phyloP scores from a whole-genome alignment of 345 rosid species.

The Durio zibethinus region DNA sequence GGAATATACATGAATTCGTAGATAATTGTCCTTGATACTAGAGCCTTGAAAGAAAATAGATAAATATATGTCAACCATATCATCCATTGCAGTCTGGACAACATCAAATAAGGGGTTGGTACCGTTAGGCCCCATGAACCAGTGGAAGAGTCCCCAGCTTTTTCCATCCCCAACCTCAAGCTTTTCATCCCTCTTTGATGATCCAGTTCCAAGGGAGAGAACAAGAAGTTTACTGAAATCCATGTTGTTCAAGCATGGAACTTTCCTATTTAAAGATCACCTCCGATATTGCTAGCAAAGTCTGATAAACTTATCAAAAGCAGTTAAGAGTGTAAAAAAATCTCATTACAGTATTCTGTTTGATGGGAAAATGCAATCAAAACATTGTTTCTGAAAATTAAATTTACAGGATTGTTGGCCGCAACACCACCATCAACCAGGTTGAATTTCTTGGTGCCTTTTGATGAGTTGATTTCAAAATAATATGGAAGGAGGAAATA shows the following conservation, averaged over 20 bases:
- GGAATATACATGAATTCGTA: slow-evolving; percentile 38
- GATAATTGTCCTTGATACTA: slow-evolving; percentile 29
- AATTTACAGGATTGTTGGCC: slow-evolving; percentile 45
- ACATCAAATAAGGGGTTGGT: slow-evolving; percentile 35
- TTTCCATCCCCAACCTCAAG: slow-evolving; percentile 28
- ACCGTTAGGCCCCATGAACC: slow-evolving; percentile 25
- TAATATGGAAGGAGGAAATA: slow-evolving; percentile 42
- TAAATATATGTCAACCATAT: slow-evolving; percentile 45
- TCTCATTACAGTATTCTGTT: too few relatives aligned
- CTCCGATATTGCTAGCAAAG: slow-evolving; percentile 50
- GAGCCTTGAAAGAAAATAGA: slow-evolving; percentile 28
- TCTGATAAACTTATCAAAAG: slow-evolving; percentile 22
- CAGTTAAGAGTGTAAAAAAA: background rate
- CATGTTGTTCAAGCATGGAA: slow-evolving; percentile 25
- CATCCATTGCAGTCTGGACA: slow-evolving; percentile 38
- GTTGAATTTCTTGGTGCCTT: slow-evolving; percentile 29
- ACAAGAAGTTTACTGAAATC: slow-evolving; percentile 35
- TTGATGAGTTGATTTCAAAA: slow-evolving; percentile 28
- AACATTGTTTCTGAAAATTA: background rate
- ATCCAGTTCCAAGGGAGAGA: slow-evolving; percentile 38
- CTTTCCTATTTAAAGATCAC: slow-evolving; percentile 30
- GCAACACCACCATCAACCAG: slow-evolving; percentile 51
- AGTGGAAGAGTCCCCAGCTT: slow-evolving; percentile 39
- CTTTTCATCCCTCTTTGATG: slow-evolving; percentile 27
- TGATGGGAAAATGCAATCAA: background rate